phyloP scores from a whole-genome alignment of 108 stramenopile species.

The Skeletonema tropicum region DNA sequence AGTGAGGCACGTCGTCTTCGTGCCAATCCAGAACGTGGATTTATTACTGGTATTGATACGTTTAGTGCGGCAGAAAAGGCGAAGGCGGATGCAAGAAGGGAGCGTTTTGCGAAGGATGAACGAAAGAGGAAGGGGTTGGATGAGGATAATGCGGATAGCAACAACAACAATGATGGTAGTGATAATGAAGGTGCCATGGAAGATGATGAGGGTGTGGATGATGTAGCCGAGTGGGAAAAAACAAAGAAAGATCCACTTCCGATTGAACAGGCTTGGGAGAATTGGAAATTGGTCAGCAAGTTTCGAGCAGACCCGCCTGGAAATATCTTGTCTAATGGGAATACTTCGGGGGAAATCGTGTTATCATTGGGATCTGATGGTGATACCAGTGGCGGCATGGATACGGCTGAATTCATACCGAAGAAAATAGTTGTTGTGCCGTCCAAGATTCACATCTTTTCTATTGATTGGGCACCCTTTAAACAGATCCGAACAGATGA shows the following conservation, averaged over 20 bases:
- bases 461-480: constrained; percentile 85
- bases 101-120: constrained; percentile 58
- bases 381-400: constrained; percentile 21
- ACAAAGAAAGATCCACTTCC: constrained; percentile 57
- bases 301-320: constrained; percentile 68
- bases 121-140: constrained; percentile 29
- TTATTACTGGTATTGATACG: constrained; percentile 81
- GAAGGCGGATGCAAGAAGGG: constrained; percentile 69
- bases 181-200: constrained; percentile 33
- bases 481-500: constrained; percentile 87
- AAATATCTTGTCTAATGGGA: constrained; percentile 23
- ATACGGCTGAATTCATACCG: constrained; percentile 33
- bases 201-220: constrained; percentile 43
- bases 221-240: constrained; percentile 46
- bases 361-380: constrained; percentile 21
- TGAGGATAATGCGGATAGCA: constrained; percentile 18
- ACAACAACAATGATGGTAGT: constrained; percentile 13
- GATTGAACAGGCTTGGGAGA: constrained; percentile 80
- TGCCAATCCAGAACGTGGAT: constrained; percentile 67
- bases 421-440: constrained; percentile 33
- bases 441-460: constrained; percentile 79
- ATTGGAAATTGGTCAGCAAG: constrained; percentile 65
- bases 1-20: constrained; percentile 66
- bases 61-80: constrained; percentile 64
- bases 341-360: background rate